These are phyloP conservation scores for Cadophora luteo-olivacea DNA, from an alignment of 2,329 filamentous ascomycete genomes.

Conservation along the genomic window DNA sequence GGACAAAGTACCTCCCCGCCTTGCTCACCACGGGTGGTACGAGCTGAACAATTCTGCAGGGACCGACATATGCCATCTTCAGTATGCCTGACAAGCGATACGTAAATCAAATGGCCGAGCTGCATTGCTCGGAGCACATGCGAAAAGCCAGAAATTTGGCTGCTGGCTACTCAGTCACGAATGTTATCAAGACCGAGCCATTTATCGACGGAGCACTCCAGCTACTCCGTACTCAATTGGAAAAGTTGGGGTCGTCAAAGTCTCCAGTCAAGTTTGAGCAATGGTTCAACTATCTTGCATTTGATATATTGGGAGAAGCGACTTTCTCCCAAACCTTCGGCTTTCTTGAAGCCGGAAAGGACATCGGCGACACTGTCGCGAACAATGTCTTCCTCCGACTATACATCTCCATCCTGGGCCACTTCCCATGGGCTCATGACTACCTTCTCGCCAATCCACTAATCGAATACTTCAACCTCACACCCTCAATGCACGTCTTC, in stretches of 20 bases:
- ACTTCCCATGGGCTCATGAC: constrained; percentile 47
- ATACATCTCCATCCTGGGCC: constrained; percentile 46
- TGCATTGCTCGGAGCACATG: constrained; percentile 47
- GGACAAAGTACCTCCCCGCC: constrained; percentile 35
- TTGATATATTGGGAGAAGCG: constrained; percentile 47
- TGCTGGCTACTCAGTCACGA: constrained; percentile 44
- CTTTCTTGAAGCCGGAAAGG: constrained; percentile 44
- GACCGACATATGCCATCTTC: constrained; percentile 23
- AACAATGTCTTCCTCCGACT: constrained; percentile 43
- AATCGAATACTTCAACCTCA: constrained; percentile 45
- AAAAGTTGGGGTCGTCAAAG: constrained; percentile 35
- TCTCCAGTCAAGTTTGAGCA: constrained; percentile 47
- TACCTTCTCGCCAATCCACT: constrained; percentile 48
- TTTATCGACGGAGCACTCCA: constrained; percentile 43
- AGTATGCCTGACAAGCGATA: constrained; percentile 50
- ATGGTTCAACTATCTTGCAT: constrained; percentile 50
- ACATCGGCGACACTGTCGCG: constrained; percentile 47
- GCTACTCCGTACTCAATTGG: constrained; percentile 41
- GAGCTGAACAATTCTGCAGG: constrained; percentile 15
- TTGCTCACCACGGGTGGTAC: constrained; percentile 1
- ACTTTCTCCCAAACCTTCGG: constrained; percentile 46
- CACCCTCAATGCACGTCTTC: constrained; percentile 48
- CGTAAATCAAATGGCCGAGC: constrained; percentile 49
- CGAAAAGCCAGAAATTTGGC: constrained; percentile 45
- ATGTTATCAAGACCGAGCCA: constrained; percentile 40